Percentiles rank a stretch among this genome's conserved stretches.
Conservation (phyloP, 257 asterid genomes). For the Solanum chiquidenum region DNA sequence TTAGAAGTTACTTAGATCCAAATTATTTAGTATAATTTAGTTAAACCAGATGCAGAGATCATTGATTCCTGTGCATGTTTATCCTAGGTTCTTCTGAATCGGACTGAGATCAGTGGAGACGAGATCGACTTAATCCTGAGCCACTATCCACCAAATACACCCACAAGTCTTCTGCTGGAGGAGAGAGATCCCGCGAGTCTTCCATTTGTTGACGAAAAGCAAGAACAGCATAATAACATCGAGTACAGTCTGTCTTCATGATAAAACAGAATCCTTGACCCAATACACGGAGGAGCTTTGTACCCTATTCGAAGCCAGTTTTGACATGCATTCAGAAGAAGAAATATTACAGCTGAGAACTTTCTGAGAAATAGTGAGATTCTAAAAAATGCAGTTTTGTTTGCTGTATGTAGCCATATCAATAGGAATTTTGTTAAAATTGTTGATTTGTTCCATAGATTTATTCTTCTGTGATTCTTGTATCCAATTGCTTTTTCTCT, state of each 20-base stretch:
- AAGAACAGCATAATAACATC: constrained; percentile 26
- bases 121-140: constrained; percentile 64
- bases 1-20: not conserved
- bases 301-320: not conserved
- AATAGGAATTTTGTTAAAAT: not conserved
- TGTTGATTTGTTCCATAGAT: not conserved
- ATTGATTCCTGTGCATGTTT: not conserved
- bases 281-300: not conserved
- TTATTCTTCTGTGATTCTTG: not conserved
- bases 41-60: not conserved
- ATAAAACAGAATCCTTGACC: not conserved
- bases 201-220: constrained; percentile 24
- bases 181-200: constrained; percentile 80
- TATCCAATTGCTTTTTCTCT: not conserved
- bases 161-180: constrained; percentile 53
- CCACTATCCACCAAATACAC: constrained; percentile 70
- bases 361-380: not conserved
- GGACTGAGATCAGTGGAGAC: constrained; percentile 67
- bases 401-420: not conserved
- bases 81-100: constrained; percentile 71
- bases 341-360: not conserved
- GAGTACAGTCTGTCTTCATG: constrained; percentile 52
- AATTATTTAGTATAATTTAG: not conserved
- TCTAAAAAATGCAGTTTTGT: not conserved
- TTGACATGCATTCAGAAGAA: not conserved